Evolutionary conservation across 164 flowering plant genomes (phyloP).

Genomic region (Vitis rotundifolia): DNA sequence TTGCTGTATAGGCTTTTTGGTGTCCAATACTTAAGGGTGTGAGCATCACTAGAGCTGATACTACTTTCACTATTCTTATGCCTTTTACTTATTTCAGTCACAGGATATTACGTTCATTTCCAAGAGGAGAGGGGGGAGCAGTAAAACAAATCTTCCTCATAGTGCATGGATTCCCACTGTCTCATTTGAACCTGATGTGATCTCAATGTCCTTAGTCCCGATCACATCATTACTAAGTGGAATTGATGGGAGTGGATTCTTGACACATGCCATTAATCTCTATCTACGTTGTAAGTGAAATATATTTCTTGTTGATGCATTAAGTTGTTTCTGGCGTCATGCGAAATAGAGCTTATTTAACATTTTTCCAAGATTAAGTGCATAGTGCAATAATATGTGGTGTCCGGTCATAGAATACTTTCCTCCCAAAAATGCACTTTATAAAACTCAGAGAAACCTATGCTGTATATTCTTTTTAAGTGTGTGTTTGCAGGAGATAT

Average conservation of each 20-base stretch:
- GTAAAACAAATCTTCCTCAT: conserved; percentile 21
- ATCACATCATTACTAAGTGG: conserved; percentile 35
- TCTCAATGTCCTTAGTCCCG: conserved; percentile 35
- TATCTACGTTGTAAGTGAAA: conserved; percentile 36
- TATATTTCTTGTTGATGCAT: too few species aligned
- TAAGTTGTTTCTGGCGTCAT: too few species aligned
- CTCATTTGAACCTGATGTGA: conserved; percentile 28
- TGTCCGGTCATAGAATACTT: too few species aligned
- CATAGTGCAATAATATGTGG: too few species aligned
- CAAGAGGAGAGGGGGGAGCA: conserved; percentile 32
- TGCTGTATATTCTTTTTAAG: too few species aligned
- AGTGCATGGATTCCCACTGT: conserved; percentile 32
- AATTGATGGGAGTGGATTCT: conserved; percentile 32
- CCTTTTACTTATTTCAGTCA: conserved; percentile 4
- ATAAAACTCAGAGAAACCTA: too few species aligned
- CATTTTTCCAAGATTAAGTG: too few species aligned
- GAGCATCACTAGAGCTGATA: not conserved
- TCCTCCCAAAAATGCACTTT: too few species aligned
- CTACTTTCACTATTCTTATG: not conserved
- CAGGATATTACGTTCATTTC: conserved; percentile 25
- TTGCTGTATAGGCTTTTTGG: not conserved
- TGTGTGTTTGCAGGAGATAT: too few species aligned
- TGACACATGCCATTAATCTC: conserved; percentile 41
- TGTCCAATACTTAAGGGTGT: not conserved
- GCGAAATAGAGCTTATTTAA: too few species aligned